Conservation (phyloP, 345 rosid species). For the Eucalyptus lansdowneana region DNA sequence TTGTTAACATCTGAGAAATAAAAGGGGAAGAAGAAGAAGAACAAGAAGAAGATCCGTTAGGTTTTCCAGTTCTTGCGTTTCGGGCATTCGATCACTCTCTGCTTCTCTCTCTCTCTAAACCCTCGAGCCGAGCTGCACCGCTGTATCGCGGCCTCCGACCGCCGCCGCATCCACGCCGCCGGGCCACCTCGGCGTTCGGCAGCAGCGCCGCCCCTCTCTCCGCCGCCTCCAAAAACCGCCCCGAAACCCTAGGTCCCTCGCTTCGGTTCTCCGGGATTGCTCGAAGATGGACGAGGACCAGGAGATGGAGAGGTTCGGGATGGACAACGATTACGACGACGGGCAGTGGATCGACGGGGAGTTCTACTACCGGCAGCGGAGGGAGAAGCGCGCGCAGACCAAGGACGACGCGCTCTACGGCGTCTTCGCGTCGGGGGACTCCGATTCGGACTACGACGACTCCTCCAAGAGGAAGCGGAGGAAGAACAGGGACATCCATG, state of each 20-base stretch:
- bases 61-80: background rate
- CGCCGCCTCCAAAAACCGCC: background rate
- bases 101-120: background rate
- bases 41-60: background rate
- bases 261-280: background rate
- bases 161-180: background rate
- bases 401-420: conserved; percentile 64
- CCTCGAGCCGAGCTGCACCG: background rate
- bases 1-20: too few relatives aligned
- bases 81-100: background rate
- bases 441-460: conserved; percentile 43
- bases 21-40: background rate
- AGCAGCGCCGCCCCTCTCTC: background rate
- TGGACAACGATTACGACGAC: conserved; percentile 81
- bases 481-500: conserved; percentile 37
- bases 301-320: conserved; percentile 76
- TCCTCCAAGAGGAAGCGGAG: conserved; percentile 32
- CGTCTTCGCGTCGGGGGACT: conserved; percentile 33
- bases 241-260: background rate
- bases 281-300: conserved; percentile 65
- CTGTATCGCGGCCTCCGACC: background rate
- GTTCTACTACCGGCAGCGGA: conserved; percentile 46
- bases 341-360: conserved; percentile 71
- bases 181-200: background rate
- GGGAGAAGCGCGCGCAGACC: conserved; percentile 60